Percentiles rank a stretch among this genome's conserved stretches.
These are phyloP conservation scores for Letharia lupina DNA, from an alignment of 495 filamentous ascomycete species.

Conservation along the genomic window DNA sequence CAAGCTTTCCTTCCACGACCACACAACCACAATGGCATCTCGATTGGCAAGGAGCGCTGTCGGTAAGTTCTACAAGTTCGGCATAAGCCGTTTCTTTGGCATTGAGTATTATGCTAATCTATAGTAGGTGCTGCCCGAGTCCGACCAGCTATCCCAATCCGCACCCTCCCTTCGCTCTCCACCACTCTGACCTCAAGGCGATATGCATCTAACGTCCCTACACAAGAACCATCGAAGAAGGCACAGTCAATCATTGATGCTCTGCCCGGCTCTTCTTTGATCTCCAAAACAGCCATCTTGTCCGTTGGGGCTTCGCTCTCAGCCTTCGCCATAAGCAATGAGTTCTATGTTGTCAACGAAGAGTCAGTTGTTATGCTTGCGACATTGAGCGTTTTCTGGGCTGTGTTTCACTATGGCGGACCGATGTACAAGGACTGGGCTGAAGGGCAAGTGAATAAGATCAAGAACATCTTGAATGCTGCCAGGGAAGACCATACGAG, in stretches of 20 bases:
- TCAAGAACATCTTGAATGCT: conserved; percentile 85
- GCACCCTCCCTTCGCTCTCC: conserved; percentile 62
- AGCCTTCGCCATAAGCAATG: conserved; percentile 95
- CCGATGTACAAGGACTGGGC: conserved; percentile 92
- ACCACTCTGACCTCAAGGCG: conserved; percentile 55
- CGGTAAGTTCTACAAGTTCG: conserved; percentile 51
- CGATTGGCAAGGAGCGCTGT: conserved; percentile 85
- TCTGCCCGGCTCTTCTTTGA: conserved; percentile 72
- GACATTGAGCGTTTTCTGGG: conserved; percentile 81
- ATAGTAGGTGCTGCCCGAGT: conserved; percentile 75
- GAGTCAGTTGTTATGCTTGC: conserved; percentile 87
- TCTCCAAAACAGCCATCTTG: conserved; percentile 93
- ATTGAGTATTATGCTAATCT: conserved; percentile 23
- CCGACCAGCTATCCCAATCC: conserved; percentile 62
- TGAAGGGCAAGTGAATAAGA: conserved; percentile 72
- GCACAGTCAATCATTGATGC: conserved; percentile 91
- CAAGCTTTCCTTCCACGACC: background rate
- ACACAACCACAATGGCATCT: conserved; percentile 69
- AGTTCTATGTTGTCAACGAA: conserved; percentile 99
- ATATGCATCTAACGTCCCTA: conserved; percentile 65
- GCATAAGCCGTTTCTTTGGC: conserved; percentile 14
- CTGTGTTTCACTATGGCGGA: conserved; percentile 81
- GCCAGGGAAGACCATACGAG: conserved; percentile 88
- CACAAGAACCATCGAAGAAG: conserved; percentile 82
- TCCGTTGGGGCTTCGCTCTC: conserved; percentile 85